Conservation (phyloP, 352 stramenopile genomes). For the Pythium brassicae region DNA sequence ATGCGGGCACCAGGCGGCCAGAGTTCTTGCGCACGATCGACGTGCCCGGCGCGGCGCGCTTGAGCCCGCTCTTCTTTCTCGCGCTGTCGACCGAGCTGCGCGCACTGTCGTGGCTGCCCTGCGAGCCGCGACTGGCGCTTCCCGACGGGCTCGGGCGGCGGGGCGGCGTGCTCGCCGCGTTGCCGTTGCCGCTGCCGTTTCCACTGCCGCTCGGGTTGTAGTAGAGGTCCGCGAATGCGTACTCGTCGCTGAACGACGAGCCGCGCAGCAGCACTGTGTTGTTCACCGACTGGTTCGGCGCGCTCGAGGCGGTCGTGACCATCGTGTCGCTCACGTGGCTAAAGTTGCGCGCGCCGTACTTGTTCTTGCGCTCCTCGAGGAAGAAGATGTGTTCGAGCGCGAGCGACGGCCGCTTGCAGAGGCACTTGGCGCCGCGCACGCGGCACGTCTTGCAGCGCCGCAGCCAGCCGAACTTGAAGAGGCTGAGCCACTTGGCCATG, state of each 20-base stretch:
- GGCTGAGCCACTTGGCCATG: conserved; percentile 48
- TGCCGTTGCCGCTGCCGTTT: not conserved
- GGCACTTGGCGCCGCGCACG: conserved; percentile 57
- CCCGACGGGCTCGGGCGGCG: not conserved
- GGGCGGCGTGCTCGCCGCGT: conserved; percentile 1
- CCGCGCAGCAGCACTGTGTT: conserved; percentile 43
- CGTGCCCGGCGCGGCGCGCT: conserved; percentile 3
- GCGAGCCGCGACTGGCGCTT: conserved; percentile 4
- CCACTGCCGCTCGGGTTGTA: conserved; percentile 15
- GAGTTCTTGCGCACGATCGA: conserved; percentile 55
- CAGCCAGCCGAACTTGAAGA: conserved; percentile 66
- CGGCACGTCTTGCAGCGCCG: conserved; percentile 61
- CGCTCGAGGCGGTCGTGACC: conserved; percentile 25
- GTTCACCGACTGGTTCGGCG: conserved; percentile 14
- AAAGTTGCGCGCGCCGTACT: conserved; percentile 71
- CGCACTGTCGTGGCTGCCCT: conserved; percentile 6
- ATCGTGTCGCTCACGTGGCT: conserved; percentile 72
- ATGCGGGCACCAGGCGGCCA: conserved; percentile 35
- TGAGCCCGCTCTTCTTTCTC: not conserved
- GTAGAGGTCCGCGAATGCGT: conserved; percentile 24
- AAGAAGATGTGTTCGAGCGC: conserved; percentile 78
- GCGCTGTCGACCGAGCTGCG: conserved; percentile 11
- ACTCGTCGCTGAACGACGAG: conserved; percentile 27
- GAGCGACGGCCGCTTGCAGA: conserved; percentile 66
- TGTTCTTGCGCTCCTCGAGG: conserved; percentile 80